phyloP scores from a whole-genome alignment of 2,329 filamentous ascomycete genomes.

The Stromatinia cepivora region DNA sequence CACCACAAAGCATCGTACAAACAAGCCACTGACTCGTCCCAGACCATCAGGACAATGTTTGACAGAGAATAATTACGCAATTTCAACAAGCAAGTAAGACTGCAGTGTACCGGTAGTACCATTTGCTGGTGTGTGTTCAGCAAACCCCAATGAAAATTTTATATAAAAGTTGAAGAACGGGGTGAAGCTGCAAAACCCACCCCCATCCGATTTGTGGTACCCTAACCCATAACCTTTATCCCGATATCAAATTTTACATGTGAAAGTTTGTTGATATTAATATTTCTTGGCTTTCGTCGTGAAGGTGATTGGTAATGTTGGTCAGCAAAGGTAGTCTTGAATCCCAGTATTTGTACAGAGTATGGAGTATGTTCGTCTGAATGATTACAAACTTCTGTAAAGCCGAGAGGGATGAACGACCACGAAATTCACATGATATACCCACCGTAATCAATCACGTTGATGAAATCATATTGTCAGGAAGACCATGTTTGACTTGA shows the following conservation, averaged over 20 bases:
- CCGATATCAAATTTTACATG: not conserved
- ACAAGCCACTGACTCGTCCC: not conserved
- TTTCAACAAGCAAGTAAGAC: not conserved
- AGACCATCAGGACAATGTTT: not conserved
- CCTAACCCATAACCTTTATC: not conserved
- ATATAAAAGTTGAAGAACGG: not conserved
- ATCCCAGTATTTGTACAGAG: too few species aligned
- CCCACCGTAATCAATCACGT: not conserved
- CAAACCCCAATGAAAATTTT: not conserved
- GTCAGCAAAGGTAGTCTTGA: conserved; percentile 3
- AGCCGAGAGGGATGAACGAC: not conserved
- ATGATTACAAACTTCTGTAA: not conserved
- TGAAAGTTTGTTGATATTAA: not conserved
- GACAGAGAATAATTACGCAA: not conserved
- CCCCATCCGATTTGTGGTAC: not conserved
- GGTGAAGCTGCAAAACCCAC: not conserved
- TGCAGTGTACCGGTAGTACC: not conserved
- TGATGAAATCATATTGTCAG: not conserved
- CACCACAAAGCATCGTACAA: not conserved
- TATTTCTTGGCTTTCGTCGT: not conserved
- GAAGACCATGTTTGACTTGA: not conserved
- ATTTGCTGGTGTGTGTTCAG: not conserved
- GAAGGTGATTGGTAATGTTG: not conserved
- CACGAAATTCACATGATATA: not conserved
- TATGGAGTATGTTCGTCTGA: conserved; percentile 3